A percentile compares a stretch with the other conserved stretches of the same genome.
phyloP scores from a whole-genome alignment of 2,329 filamentous ascomycete species.

The Byssothecium circinans region DNA sequence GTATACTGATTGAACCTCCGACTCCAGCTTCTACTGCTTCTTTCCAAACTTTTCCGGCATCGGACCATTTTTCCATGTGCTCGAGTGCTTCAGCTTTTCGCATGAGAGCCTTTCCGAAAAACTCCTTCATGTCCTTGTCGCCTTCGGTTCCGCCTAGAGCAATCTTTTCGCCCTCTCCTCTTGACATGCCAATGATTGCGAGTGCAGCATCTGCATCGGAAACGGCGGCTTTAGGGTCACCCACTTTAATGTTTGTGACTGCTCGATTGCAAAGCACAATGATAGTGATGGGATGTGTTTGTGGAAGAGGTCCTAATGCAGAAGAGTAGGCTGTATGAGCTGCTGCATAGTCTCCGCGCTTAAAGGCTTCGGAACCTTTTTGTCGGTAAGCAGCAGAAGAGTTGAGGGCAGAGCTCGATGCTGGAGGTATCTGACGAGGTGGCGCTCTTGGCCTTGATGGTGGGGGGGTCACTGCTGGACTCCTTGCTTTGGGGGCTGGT shows the following conservation, averaged over 20 bases:
- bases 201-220: conserved; percentile 81
- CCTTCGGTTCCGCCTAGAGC: conserved; percentile 61
- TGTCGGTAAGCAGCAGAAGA: conserved; percentile 77
- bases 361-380: conserved; percentile 85
- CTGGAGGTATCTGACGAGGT: conserved; percentile 63
- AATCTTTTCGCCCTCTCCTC: conserved; percentile 79
- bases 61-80: conserved; percentile 90
- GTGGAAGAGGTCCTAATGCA: conserved; percentile 73
- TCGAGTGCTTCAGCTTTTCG: conserved; percentile 95
- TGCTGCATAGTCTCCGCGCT: conserved; percentile 86
- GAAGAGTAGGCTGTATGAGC: conserved; percentile 82
- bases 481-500: conserved; percentile 28
- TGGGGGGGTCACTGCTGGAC: conserved; percentile 45
- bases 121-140: conserved; percentile 84
- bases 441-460: conserved; percentile 53
- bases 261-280: conserved; percentile 91
- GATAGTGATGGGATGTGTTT: conserved; percentile 79
- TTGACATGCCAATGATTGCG: conserved; percentile 73
- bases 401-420: conserved; percentile 70
- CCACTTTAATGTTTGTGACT: conserved; percentile 85
- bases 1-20: conserved; percentile 80
- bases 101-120: conserved; percentile 90
- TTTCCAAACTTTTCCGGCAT: conserved; percentile 80
- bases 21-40: conserved; percentile 80
- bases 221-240: conserved; percentile 85